Conservation (phyloP, 805 yeast species). For the Debaryomyces hansenii region DNA sequence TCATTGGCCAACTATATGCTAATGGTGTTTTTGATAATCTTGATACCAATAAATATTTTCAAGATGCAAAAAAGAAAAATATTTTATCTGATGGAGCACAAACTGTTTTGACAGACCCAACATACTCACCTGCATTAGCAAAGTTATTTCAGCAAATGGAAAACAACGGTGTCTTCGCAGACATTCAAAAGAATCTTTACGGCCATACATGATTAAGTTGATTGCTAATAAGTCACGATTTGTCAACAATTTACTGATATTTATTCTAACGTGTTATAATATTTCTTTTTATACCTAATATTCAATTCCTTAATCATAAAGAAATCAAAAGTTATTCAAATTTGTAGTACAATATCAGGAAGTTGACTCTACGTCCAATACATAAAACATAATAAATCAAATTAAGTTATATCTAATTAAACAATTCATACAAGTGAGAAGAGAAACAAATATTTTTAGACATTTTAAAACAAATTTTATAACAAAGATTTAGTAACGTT, state of each 20-base stretch:
- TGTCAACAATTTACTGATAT: background rate
- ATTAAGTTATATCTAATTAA: too few species aligned
- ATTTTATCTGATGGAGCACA: constrained; percentile 23
- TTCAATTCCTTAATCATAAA: background rate
- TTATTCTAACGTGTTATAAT: background rate
- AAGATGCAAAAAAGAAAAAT: constrained; percentile 21
- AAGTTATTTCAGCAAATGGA: constrained; percentile 30
- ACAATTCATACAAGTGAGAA: too few species aligned
- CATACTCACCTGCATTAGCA: constrained; percentile 32
- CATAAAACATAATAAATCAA: background rate
- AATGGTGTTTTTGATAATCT: constrained; percentile 33
- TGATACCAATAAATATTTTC: constrained; percentile 23
- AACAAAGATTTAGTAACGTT: background rate
- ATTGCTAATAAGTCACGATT: background rate
- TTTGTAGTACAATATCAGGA: background rate
- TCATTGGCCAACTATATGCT: constrained; percentile 23
- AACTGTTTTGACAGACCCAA: constrained; percentile 25
- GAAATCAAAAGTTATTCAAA: background rate
- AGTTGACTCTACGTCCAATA: background rate
- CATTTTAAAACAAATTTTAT: background rate
- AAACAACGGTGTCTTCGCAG: constrained; percentile 27
- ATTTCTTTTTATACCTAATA: background rate
- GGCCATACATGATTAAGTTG: constrained; percentile 16
- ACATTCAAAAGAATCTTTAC: constrained; percentile 28
- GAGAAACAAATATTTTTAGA: background rate